Evolutionary conservation across 306 rosid species (phyloP).

Genomic region (Vigna radiata): DNA sequence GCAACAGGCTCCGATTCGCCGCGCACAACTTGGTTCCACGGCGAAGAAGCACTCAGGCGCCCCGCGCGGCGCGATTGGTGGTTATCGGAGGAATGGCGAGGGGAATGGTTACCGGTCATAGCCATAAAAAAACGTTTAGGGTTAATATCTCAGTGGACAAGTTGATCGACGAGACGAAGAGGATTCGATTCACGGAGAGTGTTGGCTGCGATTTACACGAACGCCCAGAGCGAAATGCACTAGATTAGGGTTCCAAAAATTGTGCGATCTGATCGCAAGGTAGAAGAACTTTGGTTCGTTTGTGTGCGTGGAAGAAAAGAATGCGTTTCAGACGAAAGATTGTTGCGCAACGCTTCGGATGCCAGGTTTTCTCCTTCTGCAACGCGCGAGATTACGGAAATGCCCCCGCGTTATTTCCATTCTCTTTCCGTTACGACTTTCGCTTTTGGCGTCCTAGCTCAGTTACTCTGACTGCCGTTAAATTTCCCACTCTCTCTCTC

Average conservation of each 20-base stretch:
- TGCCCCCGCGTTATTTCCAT: conserved; percentile 33
- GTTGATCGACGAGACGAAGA: conserved; percentile 55
- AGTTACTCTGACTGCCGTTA: neutral
- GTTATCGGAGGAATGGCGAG: conserved; percentile 50
- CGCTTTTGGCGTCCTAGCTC: neutral
- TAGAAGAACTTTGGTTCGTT: conserved; percentile 27
- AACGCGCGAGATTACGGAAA: neutral
- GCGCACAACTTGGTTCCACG: conserved; percentile 68
- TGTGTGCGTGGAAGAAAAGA: conserved; percentile 40
- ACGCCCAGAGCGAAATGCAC: conserved; percentile 31
- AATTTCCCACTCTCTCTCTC: neutral
- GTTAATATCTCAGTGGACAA: conserved; percentile 46
- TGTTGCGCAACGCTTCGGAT: conserved; percentile 37
- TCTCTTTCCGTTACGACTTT: conserved; percentile 31
- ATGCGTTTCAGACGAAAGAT: conserved; percentile 40
- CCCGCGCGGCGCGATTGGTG: conserved; percentile 57
- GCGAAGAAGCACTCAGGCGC: conserved; percentile 44
- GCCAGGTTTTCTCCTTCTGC: conserved; percentile 38
- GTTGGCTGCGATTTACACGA: conserved; percentile 28
- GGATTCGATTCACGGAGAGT: conserved; percentile 7
- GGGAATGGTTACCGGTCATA: conserved; percentile 50
- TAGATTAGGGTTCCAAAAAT: conserved; percentile 62
- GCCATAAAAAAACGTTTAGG: conserved; percentile 59
- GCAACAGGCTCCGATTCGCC: conserved; percentile 65
- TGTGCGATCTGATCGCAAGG: conserved; percentile 69